Conservation (phyloP, 345 rosid species). For the Adansonia digitata region DNA sequence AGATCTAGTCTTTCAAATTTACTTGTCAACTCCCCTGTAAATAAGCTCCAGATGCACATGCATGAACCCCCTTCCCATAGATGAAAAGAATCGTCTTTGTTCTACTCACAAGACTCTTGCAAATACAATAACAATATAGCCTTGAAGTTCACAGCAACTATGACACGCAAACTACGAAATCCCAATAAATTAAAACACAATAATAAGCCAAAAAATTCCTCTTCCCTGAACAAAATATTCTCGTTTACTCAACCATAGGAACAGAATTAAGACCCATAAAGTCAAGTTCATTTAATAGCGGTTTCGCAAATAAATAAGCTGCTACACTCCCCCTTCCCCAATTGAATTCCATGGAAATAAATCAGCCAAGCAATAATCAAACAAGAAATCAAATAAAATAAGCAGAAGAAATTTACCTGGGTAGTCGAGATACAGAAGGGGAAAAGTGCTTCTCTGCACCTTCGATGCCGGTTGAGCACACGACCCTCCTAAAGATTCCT, state of each 20-base stretch:
- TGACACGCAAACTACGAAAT: not conserved
- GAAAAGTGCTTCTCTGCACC: conserved; percentile 44
- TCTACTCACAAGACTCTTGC: not conserved
- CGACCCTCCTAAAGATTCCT: conserved; percentile 41
- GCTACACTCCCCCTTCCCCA: conserved; percentile 3
- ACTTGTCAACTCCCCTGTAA: not conserved
- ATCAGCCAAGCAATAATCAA: not conserved
- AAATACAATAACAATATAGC: conserved; percentile 9
- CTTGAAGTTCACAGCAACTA: not conserved
- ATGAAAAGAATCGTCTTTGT: not conserved
- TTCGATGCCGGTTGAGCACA: conserved; percentile 45
- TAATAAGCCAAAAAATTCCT: not conserved
- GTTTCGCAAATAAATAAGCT: conserved; percentile 4
- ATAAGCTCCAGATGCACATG: not conserved
- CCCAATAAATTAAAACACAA: not conserved
- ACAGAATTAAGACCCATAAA: not conserved
- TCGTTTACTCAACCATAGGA: not conserved
- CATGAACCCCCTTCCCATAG: not conserved
- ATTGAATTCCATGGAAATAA: not conserved
- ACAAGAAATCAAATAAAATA: conserved; percentile 5
- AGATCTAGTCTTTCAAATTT: not conserved
- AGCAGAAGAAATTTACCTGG: conserved; percentile 37
- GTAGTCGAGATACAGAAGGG: conserved; percentile 46
- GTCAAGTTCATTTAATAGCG: not conserved
- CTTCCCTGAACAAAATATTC: conserved; percentile 4